Conservation (phyloP, 1,284 basidiomycete genomes). For the Bondarzewia mesenterica region DNA sequence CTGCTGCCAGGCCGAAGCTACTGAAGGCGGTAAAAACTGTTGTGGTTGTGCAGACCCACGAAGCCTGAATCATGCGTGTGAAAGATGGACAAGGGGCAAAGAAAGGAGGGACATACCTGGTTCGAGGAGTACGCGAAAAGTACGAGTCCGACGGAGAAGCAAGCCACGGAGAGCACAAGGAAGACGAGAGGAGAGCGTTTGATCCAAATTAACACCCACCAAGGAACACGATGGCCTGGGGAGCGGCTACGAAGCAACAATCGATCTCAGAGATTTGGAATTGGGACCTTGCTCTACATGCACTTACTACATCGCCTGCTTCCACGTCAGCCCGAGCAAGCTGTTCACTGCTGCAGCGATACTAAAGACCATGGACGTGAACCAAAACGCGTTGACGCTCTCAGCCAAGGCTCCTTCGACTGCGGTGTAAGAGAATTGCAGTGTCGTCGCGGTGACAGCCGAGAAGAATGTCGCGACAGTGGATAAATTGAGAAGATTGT, state of each 20-base stretch:
- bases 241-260: slow-evolving; percentile 34
- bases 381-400: slow-evolving; percentile 67
- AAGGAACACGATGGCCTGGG: slow-evolving; percentile 58
- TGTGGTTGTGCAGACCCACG: slow-evolving; percentile 58
- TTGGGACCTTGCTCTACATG: not conserved
- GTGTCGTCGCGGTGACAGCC: slow-evolving; percentile 63
- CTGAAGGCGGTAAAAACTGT: slow-evolving; percentile 68
- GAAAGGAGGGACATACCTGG: slow-evolving; percentile 33
- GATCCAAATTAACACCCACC: slow-evolving; percentile 78
- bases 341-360: slow-evolving; percentile 72
- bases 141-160: slow-evolving; percentile 62
- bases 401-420: slow-evolving; percentile 27
- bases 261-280: not conserved
- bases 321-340: slow-evolving; percentile 65
- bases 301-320: slow-evolving; percentile 71
- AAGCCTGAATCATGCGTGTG: slow-evolving; percentile 31
- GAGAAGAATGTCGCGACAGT: slow-evolving; percentile 75
- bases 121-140: slow-evolving; percentile 56
- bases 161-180: slow-evolving; percentile 63
- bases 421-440: slow-evolving; percentile 54
- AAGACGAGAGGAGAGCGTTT: slow-evolving; percentile 70
- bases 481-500: slow-evolving; percentile 61
- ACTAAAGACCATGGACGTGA: slow-evolving; percentile 66
- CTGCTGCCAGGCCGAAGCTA: slow-evolving; percentile 65
- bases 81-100: not conserved